A percentile compares a stretch with the other conserved stretches of the same genome.
Evolutionary conservation across 2,329 filamentous ascomycete genomes (phyloP).

Genomic region (Penicillium frequentans): DNA sequence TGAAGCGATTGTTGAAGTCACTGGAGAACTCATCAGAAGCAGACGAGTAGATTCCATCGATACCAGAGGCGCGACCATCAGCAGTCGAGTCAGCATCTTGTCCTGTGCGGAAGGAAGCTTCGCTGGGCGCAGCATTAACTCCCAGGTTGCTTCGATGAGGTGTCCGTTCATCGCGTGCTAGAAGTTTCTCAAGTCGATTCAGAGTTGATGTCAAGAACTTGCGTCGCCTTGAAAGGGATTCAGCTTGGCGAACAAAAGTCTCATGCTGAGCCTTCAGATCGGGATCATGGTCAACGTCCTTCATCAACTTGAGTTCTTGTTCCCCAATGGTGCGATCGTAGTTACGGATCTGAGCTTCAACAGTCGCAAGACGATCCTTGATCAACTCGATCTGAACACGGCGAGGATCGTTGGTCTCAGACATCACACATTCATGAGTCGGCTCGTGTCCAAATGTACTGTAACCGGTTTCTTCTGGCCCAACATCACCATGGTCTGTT

Average conservation of each 20-base stretch:
- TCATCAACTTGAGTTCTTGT: constrained; percentile 64
- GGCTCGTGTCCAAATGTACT: constrained; percentile 92
- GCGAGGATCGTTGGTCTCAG: constrained; percentile 81
- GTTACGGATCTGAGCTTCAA: constrained; percentile 73
- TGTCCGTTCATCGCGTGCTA: constrained; percentile 44
- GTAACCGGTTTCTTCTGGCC: constrained; percentile 72
- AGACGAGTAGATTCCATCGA: constrained; percentile 63
- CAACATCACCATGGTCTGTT: constrained; percentile 82
- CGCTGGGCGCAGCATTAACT: constrained; percentile 18
- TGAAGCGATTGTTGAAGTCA: constrained; percentile 97
- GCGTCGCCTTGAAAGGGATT: constrained; percentile 58
- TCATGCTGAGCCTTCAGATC: constrained; percentile 46
- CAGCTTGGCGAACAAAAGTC: constrained; percentile 56
- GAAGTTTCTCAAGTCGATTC: constrained; percentile 55
- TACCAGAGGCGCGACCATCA: constrained; percentile 55
- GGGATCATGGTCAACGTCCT: constrained; percentile 54
- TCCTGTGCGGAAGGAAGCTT: constrained; percentile 29
- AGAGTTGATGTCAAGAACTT: constrained; percentile 61
- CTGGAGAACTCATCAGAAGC: constrained; percentile 79
- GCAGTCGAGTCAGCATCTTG: constrained; percentile 45
- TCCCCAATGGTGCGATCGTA: constrained; percentile 74
- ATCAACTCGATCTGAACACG: constrained; percentile 86
- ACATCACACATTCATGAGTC: constrained; percentile 95
- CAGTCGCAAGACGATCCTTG: constrained; percentile 72
- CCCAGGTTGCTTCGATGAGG: constrained; percentile 47